Conservation (phyloP, 2,329 filamentous ascomycete species). For the Penicillium brevicompactum region DNA sequence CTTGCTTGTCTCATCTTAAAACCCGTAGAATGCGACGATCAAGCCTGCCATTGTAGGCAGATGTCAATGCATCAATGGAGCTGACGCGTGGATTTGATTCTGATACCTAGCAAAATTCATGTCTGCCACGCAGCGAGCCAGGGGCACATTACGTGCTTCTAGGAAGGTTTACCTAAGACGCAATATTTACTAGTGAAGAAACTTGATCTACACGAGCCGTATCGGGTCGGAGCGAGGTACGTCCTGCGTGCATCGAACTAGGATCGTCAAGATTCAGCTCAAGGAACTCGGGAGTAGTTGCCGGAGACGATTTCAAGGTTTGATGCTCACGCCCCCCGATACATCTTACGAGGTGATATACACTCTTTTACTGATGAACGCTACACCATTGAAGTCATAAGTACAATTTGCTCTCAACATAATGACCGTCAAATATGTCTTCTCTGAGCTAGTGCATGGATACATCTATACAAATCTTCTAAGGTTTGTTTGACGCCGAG, state of each 20-base stretch:
- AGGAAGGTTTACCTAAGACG: background rate
- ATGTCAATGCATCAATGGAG: background rate
- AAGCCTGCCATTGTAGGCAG: background rate
- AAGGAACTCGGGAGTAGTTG: background rate
- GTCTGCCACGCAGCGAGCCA: background rate
- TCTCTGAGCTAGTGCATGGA: too few species aligned
- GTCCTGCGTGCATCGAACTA: background rate
- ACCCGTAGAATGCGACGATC: background rate
- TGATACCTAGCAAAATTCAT: background rate
- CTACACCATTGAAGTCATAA: too few species aligned
- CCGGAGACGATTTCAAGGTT: background rate
- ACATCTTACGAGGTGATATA: too few species aligned
- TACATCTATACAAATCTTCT: too few species aligned
- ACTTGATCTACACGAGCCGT: background rate
- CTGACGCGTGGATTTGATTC: background rate
- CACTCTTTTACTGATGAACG: too few species aligned
- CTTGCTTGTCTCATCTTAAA: background rate
- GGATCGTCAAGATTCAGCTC: background rate
- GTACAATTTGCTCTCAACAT: too few species aligned
- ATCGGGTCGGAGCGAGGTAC: background rate
- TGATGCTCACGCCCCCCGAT: background rate
- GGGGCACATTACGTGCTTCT: background rate
- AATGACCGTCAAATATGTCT: too few species aligned
- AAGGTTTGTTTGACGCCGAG: too few species aligned
- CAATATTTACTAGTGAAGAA: background rate